phyloP scores from a whole-genome alignment of 352 stramenopile species.

The Pythium pyrilobum region DNA sequence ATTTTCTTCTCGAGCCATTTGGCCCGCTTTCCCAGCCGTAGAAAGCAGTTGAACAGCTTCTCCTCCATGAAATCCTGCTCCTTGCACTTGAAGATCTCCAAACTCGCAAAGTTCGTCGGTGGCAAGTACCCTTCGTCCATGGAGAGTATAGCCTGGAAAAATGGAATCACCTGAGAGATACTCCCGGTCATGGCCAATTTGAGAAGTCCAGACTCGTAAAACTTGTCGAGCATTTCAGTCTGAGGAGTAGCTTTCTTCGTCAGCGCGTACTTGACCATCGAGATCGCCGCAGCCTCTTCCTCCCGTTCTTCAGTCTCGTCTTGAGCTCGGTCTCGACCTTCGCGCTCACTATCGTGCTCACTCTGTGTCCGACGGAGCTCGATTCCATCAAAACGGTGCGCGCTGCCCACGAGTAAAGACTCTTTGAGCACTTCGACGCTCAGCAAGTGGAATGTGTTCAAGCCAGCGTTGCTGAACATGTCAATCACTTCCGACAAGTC shows the following conservation, averaged over 20 bases:
- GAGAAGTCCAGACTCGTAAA: constrained; percentile 45
- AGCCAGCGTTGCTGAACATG: constrained; percentile 39
- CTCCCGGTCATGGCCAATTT: constrained; percentile 31
- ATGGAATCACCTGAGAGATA: constrained; percentile 33
- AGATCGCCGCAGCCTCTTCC: constrained; percentile 29
- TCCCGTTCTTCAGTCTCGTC: constrained; percentile 16
- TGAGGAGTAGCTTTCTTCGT: constrained; percentile 33
- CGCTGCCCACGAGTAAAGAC: constrained; percentile 6
- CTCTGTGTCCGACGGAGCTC: too few relatives aligned
- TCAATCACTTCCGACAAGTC: constrained; percentile 26
- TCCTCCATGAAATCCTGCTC: constrained; percentile 47
- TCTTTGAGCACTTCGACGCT: constrained; percentile 26
- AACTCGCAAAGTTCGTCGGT: constrained; percentile 43
- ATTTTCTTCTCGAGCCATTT: constrained; percentile 41
- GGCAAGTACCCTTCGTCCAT: constrained; percentile 47
- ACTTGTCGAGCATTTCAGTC: constrained; percentile 45
- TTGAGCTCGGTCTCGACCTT: constrained; percentile 10
- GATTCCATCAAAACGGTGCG: too few relatives aligned
- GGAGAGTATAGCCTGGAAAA: constrained; percentile 43
- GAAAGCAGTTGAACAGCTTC: constrained; percentile 42
- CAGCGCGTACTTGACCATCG: constrained; percentile 38
- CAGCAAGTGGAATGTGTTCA: constrained; percentile 44
- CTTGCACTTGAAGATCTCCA: constrained; percentile 57
- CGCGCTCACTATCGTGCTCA: too few relatives aligned
- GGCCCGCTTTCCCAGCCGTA: constrained; percentile 34